A percentile compares a stretch with the other conserved stretches of the same genome.
phyloP scores from a whole-genome alignment of 352 stramenopile species.

The Phytophthora citrophthora region DNA sequence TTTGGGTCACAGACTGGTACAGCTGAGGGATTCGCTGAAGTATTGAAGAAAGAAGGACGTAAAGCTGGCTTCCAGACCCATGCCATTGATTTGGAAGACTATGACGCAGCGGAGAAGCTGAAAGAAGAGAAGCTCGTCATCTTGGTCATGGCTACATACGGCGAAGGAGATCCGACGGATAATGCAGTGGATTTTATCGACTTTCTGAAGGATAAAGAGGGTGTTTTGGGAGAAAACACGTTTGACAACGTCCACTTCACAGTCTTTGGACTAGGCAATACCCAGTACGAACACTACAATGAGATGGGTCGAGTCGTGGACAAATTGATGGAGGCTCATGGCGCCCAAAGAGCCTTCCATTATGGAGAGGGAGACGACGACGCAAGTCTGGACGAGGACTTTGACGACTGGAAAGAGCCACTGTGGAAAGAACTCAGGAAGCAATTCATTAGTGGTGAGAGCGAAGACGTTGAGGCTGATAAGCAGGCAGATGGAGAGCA shows the following conservation, averaged over 20 bases:
- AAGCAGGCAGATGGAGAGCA: slow-evolving; percentile 16
- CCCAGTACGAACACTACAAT: slow-evolving; percentile 99
- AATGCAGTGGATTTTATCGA: slow-evolving; percentile 95
- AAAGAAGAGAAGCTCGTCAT: slow-evolving; percentile 75
- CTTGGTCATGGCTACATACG: slow-evolving; percentile 98
- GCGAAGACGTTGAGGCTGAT: slow-evolving; percentile 8
- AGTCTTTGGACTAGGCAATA: slow-evolving; percentile 98
- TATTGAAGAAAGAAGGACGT: slow-evolving; percentile 90
- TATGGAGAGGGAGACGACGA: slow-evolving; percentile 98
- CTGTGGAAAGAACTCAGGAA: slow-evolving; percentile 85
- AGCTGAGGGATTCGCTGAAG: slow-evolving; percentile 96
- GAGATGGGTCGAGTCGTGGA: slow-evolving; percentile 94
- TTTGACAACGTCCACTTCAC: slow-evolving; percentile 87
- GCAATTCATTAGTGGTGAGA: slow-evolving; percentile 58
- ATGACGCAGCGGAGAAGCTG: slow-evolving; percentile 75
- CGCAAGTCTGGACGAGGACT: slow-evolving; percentile 92
- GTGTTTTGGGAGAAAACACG: slow-evolving; percentile 16
- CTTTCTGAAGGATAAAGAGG: slow-evolving; percentile 85
- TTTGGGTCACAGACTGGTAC: slow-evolving; percentile 99
- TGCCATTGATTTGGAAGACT: slow-evolving; percentile 96
- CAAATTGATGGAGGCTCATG: slow-evolving; percentile 83
- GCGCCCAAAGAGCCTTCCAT: slow-evolving; percentile 83
- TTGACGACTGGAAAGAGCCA: slow-evolving; percentile 96
- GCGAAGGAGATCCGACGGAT: slow-evolving; percentile 98
- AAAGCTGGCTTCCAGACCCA: slow-evolving; percentile 88